Evolutionary conservation across 352 stramenopile genomes (phyloP).

Genomic region (Sclerospora graminicola): DNA sequence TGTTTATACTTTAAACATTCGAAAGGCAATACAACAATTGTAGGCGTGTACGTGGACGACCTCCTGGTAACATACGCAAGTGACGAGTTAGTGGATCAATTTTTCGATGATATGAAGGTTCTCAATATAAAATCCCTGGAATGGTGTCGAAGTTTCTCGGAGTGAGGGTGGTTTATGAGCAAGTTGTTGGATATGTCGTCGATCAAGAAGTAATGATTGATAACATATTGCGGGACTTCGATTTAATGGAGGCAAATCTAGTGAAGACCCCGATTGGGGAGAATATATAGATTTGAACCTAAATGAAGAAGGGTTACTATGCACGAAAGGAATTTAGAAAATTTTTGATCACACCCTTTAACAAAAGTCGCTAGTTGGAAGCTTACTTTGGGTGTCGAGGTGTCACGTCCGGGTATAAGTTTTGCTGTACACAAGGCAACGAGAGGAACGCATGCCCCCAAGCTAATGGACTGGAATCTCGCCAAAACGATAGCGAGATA

Average conservation of each 20-base stretch:
- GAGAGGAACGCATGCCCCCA: not conserved
- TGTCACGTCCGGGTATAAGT: not conserved
- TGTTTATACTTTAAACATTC: constrained; percentile 13
- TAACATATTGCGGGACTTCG: not conserved
- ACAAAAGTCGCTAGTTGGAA: not conserved
- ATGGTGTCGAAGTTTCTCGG: constrained; percentile 17
- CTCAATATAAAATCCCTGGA: constrained; percentile 21
- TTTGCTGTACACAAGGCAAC: not conserved
- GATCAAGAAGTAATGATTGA: not conserved
- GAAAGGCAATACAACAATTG: not conserved
- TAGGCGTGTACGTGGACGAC: constrained; percentile 24
- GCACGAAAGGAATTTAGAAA: too few relatives aligned
- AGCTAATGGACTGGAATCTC: too few relatives aligned
- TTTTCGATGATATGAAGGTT: not conserved
- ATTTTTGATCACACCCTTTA: not conserved
- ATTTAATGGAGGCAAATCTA: not conserved
- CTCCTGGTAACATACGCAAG: constrained; percentile 8
- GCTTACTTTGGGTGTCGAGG: too few relatives aligned
- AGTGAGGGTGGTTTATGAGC: constrained; percentile 2
- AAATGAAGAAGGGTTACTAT: not conserved
- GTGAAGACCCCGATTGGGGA: not conserved
- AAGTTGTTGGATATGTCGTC: not conserved
- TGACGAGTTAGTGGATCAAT: not conserved
- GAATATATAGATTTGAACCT: not conserved
- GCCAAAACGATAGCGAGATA: too few relatives aligned